Conservation (phyloP, 345 rosid species). For the Toxicodendron radicans region DNA sequence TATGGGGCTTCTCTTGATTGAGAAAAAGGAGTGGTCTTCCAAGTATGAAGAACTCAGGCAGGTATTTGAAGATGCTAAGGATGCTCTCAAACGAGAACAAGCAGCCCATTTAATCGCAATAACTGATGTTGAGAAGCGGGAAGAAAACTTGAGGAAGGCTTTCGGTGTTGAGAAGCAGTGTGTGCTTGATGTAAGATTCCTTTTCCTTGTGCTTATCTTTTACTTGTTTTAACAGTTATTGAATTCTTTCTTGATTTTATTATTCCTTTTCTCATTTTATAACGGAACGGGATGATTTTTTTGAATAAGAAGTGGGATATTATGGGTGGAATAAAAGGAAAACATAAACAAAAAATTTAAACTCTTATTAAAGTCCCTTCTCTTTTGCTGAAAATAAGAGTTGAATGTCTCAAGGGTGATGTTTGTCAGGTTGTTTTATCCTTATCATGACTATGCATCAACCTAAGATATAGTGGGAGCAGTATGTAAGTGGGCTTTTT, state of each 20-base stretch:
- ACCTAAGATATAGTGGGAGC: background rate
- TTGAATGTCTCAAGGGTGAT: conserved; percentile 3
- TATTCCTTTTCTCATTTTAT: background rate
- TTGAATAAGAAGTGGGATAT: background rate
- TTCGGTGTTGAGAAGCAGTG: conserved; percentile 94
- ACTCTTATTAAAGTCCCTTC: background rate
- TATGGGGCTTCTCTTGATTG: conserved; percentile 92
- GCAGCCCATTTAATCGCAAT: conserved; percentile 68
- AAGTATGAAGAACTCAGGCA: conserved; percentile 65
- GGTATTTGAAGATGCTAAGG: conserved; percentile 56
- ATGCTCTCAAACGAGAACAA: conserved; percentile 69
- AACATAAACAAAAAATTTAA: background rate
- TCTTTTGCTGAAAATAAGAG: background rate
- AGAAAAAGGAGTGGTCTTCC: conserved; percentile 83
- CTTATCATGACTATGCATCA: background rate
- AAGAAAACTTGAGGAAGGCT: conserved; percentile 82
- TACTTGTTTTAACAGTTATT: background rate
- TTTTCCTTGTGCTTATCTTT: background rate
- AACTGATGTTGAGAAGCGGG: conserved; percentile 76
- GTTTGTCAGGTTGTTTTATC: background rate
- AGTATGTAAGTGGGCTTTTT: background rate
- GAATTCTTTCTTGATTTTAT: background rate
- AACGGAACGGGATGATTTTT: background rate
- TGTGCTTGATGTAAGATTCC: conserved; percentile 70
- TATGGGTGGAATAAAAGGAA: background rate